Evolutionary conservation across 2,329 filamentous ascomycete species (phyloP).

Genomic region (Akanthomyces lecanii): DNA sequence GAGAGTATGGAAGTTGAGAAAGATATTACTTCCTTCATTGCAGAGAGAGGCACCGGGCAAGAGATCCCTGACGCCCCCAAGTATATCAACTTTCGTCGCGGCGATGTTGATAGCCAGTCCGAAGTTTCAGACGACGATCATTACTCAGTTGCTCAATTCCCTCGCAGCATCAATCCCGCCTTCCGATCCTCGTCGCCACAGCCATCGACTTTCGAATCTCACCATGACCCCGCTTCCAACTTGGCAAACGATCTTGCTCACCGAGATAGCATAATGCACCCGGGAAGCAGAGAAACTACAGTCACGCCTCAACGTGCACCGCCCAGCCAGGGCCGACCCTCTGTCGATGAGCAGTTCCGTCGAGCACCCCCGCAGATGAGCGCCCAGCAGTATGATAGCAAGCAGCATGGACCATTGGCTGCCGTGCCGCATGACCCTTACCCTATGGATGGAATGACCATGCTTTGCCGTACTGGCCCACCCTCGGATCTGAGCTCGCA

Average conservation of each 20-base stretch:
- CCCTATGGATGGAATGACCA: constrained; percentile 93
- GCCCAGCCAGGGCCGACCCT: constrained; percentile 19
- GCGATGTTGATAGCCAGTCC: constrained; percentile 78
- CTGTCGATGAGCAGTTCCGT: constrained; percentile 20
- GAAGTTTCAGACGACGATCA: constrained; percentile 80
- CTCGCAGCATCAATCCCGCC: constrained; percentile 88
- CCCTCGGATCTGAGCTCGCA: constrained; percentile 49
- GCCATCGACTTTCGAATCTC: constrained; percentile 86
- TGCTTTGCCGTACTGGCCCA: constrained; percentile 80
- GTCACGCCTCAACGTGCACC: constrained; percentile 50
- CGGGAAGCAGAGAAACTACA: constrained; percentile 47
- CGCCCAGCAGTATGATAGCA: constrained; percentile 23
- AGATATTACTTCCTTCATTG: constrained; percentile 87
- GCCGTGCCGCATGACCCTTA: constrained; percentile 88
- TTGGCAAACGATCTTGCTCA: constrained; percentile 67
- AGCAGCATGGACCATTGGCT: constrained; percentile 58
- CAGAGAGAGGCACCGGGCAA: constrained; percentile 83
- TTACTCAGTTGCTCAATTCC: constrained; percentile 95
- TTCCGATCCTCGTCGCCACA: constrained; percentile 96
- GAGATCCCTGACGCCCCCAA: constrained; percentile 96
- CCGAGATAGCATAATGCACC: constrained; percentile 41
- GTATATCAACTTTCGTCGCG: constrained; percentile 98
- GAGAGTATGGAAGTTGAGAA: constrained; percentile 97
- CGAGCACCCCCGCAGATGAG: constrained; percentile 21
- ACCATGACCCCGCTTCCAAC: constrained; percentile 77